Base-by-base conservation (phyloP, 2,329 filamentous ascomycete species). In the Cephalotrichum gorgonifer region DNA sequence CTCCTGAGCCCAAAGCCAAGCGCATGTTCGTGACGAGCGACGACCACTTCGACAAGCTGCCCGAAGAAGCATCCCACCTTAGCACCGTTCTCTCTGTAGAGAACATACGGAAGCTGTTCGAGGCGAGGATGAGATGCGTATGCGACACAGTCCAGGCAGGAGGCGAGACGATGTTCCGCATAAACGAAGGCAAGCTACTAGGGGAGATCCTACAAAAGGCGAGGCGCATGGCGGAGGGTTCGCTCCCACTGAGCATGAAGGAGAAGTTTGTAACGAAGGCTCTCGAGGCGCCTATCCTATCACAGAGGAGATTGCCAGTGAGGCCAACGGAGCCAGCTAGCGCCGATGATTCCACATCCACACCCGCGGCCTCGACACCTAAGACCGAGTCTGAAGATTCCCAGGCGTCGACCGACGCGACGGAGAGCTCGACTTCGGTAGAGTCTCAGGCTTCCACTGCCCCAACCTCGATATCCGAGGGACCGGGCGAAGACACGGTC, bases 101-200 rank as follows among this genome's bases (percentile, higher is more conserved):
- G 48, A 67, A 68, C 51, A 69, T 71, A 58, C 73, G 70, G 52
- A 62, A 55, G 2, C 66, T 74, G 28, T 62, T 94, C 1, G 80
- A 86, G 58, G 65, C 72, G 11, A 76, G 88, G 31, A 82, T 95
- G 68, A 74, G 71, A 2, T 73, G 70, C 1, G 73, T 93, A 5
- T 95, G 90, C 65, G 89, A 96, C 58, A 84, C 76, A 0, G 85
- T 94, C 11, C 85, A 93, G 30, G 86, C 86, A 1, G 87, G 85
- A 14, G 86, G 87, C 52, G 89, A 96, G 63, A 79, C 69, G 49
- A 88, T 96, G 86, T 95, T 86, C 64, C 80, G 88, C 12, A 68
- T 95, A 23, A 93, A 75, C 56, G 76, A 86, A 58, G 68, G 73
- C 12, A 95, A 89, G 60, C 74, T 96, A 1, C 59, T 85, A 6